Evolutionary conservation across 495 filamentous ascomycete genomes (phyloP).

Genomic region (Elasticomyces elasticus): DNA sequence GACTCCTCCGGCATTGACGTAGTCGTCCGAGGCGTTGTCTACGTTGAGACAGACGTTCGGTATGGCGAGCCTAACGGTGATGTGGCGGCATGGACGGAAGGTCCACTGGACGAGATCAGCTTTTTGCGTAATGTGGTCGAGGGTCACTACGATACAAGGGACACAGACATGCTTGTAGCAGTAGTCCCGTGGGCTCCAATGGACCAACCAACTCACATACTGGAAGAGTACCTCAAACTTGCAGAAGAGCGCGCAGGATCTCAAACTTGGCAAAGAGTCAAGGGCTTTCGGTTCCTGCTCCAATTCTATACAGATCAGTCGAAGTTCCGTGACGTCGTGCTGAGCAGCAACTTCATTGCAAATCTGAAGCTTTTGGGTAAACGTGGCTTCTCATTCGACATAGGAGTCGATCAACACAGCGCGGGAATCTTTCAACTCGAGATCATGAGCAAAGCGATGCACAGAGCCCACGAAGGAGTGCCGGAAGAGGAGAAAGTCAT

Average conservation of each 20-base stretch:
- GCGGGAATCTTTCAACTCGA: constrained; percentile 62
- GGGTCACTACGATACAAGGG: constrained; percentile 40
- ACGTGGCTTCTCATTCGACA: constrained; percentile 55
- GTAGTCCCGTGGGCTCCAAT: constrained; percentile 79
- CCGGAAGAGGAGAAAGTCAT: constrained; percentile 47
- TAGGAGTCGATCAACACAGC: constrained; percentile 65
- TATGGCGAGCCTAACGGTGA: constrained; percentile 22
- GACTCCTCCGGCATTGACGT: not conserved
- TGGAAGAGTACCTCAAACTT: constrained; percentile 24
- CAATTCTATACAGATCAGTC: constrained; percentile 61
- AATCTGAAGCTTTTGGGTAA: constrained; percentile 58
- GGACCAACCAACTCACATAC: constrained; percentile 39
- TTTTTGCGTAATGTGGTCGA: constrained; percentile 55
- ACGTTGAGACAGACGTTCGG: constrained; percentile 68
- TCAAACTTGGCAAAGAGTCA: constrained; percentile 38
- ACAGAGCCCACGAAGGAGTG: constrained; percentile 48
- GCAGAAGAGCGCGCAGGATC: constrained; percentile 35
- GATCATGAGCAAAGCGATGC: constrained; percentile 63
- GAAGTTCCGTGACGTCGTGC: constrained; percentile 34
- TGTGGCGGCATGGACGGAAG: constrained; percentile 38
- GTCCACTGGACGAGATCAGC: constrained; percentile 61
- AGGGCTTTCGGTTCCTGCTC: constrained; percentile 70
- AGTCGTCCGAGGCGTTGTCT: constrained; percentile 56
- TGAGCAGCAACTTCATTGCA: constrained; percentile 51
- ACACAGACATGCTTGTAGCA: constrained; percentile 48